phyloP scores from a whole-genome alignment of 352 stramenopile genomes.

The Phytopythium cucurbitacearum region DNA sequence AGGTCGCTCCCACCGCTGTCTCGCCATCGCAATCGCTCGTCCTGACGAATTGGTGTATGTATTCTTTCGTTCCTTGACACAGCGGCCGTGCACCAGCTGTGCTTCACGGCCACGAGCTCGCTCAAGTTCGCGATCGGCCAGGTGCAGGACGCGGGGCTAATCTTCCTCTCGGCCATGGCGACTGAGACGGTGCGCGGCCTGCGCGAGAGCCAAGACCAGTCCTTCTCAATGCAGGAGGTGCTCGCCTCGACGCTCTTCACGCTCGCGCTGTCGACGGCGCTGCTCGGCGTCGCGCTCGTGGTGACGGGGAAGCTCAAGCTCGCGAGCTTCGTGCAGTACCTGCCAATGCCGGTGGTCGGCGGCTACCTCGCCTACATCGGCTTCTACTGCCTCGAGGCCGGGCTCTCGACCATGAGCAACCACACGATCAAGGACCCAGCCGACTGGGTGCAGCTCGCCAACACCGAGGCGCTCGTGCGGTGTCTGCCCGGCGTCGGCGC shows the following conservation, averaged over 20 bases:
- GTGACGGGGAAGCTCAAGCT: conserved; percentile 94
- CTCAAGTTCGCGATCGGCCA: conserved; percentile 97
- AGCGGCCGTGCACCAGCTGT: conserved; percentile 77
- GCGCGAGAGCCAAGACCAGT: conserved; percentile 49
- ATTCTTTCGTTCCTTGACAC: background rate
- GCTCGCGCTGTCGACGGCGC: conserved; percentile 88
- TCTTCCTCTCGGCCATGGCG: conserved; percentile 97
- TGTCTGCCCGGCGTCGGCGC: conserved; percentile 83
- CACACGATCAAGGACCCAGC: conserved; percentile 85
- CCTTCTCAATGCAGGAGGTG: conserved; percentile 71
- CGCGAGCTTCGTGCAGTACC: conserved; percentile 95
- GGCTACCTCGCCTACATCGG: conserved; percentile 98
- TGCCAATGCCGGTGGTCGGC: conserved; percentile 96
- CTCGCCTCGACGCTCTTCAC: conserved; percentile 94
- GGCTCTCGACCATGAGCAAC: conserved; percentile 86
- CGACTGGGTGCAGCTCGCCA: conserved; percentile 83
- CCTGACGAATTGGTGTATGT: background rate
- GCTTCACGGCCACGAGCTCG: conserved; percentile 86
- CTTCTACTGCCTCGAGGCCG: conserved; percentile 84
- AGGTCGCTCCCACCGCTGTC: background rate
- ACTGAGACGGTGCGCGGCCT: conserved; percentile 83
- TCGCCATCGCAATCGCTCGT: background rate
- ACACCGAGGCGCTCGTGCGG: conserved; percentile 75
- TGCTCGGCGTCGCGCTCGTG: conserved; percentile 92
- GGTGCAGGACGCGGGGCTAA: conserved; percentile 98